phyloP scores from a whole-genome alignment of 176 grass and related monocot species.

The Oryza punctata region DNA sequence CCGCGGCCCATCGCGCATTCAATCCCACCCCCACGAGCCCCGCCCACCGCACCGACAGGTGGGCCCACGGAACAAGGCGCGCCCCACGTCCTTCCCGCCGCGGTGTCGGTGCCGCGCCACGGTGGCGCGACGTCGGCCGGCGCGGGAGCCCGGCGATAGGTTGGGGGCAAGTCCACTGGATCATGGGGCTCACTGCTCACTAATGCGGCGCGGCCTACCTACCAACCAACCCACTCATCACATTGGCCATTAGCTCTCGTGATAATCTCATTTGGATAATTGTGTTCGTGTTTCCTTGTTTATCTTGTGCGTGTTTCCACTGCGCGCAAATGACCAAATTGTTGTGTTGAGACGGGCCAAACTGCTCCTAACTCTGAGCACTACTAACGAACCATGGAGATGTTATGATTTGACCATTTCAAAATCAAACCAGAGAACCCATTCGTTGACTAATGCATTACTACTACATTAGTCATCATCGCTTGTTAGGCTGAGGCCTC shows the following conservation, averaged over 20 bases:
- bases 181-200: neutral
- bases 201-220: neutral
- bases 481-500: neutral
- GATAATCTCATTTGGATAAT: neutral
- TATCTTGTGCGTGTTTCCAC: neutral
- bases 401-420: neutral
- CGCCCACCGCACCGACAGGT: constrained; percentile 2
- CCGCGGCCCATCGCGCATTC: neutral
- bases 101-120: constrained; percentile 4
- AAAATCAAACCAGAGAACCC: neutral
- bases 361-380: neutral
- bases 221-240: neutral
- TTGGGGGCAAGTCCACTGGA: constrained; percentile 37
- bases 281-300: too few relatives aligned
- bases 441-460: neutral
- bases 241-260: neutral
- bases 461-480: neutral
- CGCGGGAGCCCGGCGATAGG: neutral
- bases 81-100: neutral
- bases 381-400: neutral
- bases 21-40: neutral
- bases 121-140: too few relatives aligned
- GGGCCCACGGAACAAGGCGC: neutral
- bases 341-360: neutral
- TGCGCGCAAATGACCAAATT: neutral